These are phyloP conservation scores for Microdochium paspali DNA, from an alignment of 2,329 filamentous ascomycete genomes.

Conservation along the genomic window DNA sequence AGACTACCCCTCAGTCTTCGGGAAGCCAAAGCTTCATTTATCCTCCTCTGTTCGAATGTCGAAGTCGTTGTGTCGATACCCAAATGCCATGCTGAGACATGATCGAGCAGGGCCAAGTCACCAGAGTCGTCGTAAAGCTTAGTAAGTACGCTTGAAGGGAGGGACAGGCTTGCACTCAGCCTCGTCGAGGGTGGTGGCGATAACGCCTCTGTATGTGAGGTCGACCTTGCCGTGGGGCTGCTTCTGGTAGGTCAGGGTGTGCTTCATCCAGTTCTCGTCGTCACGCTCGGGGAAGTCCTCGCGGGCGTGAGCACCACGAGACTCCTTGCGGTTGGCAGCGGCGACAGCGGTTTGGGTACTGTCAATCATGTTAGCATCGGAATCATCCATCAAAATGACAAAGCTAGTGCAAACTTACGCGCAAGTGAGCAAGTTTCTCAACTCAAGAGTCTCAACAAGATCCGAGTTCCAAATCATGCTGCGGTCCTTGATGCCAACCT, in stretches of 20 bases:
- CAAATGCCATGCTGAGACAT: no score
- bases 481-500: slow-evolving; percentile 93
- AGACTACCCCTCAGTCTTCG: no score
- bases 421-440: slow-evolving; percentile 93
- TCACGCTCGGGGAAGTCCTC: slow-evolving; percentile 96
- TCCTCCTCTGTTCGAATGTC: no score
- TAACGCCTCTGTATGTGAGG: slow-evolving; percentile 76
- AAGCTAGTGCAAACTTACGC: slow-evolving; percentile 53
- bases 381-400: slow-evolving; percentile 8
- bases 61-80: no score
- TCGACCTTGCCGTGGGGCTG: slow-evolving; percentile 79
- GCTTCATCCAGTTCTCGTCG: slow-evolving; percentile 98
- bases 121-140: slow-evolving; percentile 23
- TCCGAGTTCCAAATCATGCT: slow-evolving; percentile 99
- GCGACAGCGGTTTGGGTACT: slow-evolving; percentile 84
- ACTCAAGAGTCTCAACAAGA: slow-evolving; percentile 89
- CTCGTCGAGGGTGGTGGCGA: slow-evolving; percentile 79
- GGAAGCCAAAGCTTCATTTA: no score
- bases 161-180: slow-evolving; percentile 92
- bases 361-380: slow-evolving; percentile 7
- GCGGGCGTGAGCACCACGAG: slow-evolving; percentile 89
- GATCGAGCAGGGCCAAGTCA: not conserved
- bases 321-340: slow-evolving; percentile 92
- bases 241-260: slow-evolving; percentile 95
- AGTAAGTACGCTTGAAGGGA: slow-evolving; percentile 92